Percentiles rank a stretch among this genome's conserved stretches.
phyloP scores from a whole-genome alignment of 179 eudicot species.

The Actinidia arguta region DNA sequence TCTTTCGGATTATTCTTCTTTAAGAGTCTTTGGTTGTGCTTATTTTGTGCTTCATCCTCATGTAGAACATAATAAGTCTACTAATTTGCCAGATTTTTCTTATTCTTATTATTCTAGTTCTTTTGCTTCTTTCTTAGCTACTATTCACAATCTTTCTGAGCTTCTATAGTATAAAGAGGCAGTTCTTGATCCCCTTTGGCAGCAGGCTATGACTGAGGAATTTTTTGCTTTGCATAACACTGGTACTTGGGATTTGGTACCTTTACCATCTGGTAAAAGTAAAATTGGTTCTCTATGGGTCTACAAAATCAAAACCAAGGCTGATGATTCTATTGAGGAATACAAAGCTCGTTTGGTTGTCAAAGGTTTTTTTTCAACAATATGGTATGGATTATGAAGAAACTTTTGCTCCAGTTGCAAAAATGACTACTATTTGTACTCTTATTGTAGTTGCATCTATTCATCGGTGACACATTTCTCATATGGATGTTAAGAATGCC shows the following conservation, averaged over 20 bases:
- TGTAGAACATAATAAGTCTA: constrained; percentile 3
- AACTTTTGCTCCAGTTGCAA: background rate
- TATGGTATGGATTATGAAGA: background rate
- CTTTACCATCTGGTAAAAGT: background rate
- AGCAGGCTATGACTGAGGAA: background rate
- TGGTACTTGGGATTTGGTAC: background rate
- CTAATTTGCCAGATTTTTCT: background rate
- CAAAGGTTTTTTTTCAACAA: background rate
- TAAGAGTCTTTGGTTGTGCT: background rate
- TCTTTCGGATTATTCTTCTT: background rate
- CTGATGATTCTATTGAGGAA: background rate
- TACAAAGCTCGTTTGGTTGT: background rate
- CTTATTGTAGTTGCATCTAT: background rate
- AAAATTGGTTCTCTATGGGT: constrained; percentile 2
- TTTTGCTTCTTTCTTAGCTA: too few species aligned
- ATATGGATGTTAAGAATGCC: background rate
- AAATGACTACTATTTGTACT: background rate
- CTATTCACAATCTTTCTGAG: background rate
- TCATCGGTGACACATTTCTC: background rate
- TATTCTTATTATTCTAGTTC: too few species aligned
- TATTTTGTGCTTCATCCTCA: constrained; percentile 6
- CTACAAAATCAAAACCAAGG: background rate
- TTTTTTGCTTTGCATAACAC: background rate
- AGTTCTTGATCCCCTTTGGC: background rate
- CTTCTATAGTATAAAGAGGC: background rate